These are phyloP conservation scores for Hemerocallis citrina DNA, from an alignment of 106 monocot species.

Conservation along the genomic window DNA sequence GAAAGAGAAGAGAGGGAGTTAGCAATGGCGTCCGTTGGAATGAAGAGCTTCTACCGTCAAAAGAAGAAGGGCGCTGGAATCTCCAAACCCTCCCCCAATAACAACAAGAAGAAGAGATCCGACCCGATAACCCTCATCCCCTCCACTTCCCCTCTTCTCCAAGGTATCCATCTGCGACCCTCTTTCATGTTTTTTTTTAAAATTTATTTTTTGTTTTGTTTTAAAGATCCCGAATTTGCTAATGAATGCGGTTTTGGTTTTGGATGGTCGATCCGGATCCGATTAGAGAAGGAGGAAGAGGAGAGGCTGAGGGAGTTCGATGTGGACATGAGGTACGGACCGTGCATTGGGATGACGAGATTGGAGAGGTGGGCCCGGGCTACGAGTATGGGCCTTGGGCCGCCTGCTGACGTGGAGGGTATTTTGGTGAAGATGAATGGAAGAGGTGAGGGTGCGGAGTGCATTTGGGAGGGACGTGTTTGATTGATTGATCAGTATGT, in stretches of 20 bases:
- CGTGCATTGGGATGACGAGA: slow-evolving; percentile 10
- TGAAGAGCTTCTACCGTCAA: slow-evolving; percentile 6
- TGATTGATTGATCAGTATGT: not conserved
- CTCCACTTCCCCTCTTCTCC: not conserved
- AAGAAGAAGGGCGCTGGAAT: slow-evolving; percentile 1
- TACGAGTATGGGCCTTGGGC: not conserved
- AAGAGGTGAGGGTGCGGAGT: not conserved
- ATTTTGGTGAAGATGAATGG: not conserved
- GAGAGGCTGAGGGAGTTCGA: slow-evolving; percentile 7
- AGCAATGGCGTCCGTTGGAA: not conserved
- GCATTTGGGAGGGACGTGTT: slow-evolving; percentile 6
- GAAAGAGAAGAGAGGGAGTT: not conserved
- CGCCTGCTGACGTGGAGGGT: slow-evolving; percentile 5
- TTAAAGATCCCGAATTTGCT: not conserved
- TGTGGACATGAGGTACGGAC: slow-evolving; percentile 20
- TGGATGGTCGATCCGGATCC: no score
- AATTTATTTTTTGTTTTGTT: not conserved
- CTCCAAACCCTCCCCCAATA: no score
- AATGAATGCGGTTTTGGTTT: not conserved
- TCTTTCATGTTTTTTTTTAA: not conserved
- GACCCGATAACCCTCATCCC: not conserved
- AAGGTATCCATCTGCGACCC: not conserved
- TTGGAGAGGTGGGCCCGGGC: slow-evolving; percentile 15
- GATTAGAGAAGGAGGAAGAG: not conserved
- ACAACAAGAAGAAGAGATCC: slow-evolving; percentile 6